phyloP scores from a whole-genome alignment of 2,329 filamentous ascomycete genomes.

The Epichloe typhina region DNA sequence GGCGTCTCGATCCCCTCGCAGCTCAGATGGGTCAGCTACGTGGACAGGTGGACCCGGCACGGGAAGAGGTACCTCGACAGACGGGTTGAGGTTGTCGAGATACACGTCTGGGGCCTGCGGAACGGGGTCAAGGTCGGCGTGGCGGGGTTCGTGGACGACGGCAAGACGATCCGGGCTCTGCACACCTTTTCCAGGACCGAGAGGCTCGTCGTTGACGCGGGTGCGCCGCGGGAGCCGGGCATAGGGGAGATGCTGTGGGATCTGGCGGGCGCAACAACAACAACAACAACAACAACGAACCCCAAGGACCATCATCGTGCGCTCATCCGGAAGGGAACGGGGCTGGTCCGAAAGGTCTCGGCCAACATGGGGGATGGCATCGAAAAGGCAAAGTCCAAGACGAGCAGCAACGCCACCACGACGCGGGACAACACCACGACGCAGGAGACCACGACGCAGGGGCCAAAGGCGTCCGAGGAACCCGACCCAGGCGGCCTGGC shows the following conservation, averaged over 20 bases:
- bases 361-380: constrained; percentile 8
- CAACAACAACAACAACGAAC: background rate
- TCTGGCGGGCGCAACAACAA: constrained; percentile 20
- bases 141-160: constrained; percentile 78
- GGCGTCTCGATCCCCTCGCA: constrained; percentile 93
- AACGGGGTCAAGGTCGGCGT: constrained; percentile 80
- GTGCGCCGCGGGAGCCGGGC: constrained; percentile 34
- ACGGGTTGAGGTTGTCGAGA: constrained; percentile 70
- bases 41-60: constrained; percentile 67
- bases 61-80: constrained; percentile 73
- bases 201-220: constrained; percentile 51
- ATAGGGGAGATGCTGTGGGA: constrained; percentile 40
- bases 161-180: constrained; percentile 70
- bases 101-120: constrained; percentile 80
- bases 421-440: background rate
- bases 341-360: constrained; percentile 21
- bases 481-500: constrained; percentile 50
- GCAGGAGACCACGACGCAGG: constrained; percentile 1
- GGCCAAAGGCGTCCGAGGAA: constrained; percentile 10
- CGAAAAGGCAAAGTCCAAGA: constrained; percentile 13
- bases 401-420: constrained; percentile 6
- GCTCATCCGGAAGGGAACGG: constrained; percentile 18
- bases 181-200: constrained; percentile 70
- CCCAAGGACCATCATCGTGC: background rate
- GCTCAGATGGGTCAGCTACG: constrained; percentile 74